Evolutionary conservation across 75 land plant species (phyloP).

Genomic region (Sequoiadendron giganteum): DNA sequence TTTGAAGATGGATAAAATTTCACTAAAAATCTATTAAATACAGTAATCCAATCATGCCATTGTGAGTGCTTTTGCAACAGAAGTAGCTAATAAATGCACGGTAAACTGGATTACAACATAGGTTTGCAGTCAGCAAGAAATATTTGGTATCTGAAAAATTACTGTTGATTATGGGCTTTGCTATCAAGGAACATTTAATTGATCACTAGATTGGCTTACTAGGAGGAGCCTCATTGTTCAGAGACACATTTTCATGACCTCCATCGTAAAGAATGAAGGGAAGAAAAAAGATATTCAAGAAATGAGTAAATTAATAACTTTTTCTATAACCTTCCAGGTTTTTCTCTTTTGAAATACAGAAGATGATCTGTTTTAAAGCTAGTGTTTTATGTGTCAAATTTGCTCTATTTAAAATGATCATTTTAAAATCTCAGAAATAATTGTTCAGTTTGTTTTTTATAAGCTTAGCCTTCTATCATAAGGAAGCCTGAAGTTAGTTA

Average conservation of each 20-base stretch:
- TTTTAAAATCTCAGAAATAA: neutral
- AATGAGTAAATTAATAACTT: neutral
- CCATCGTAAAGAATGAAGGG: neutral
- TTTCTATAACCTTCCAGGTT: neutral
- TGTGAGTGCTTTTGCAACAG: neutral
- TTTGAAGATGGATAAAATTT: too few species aligned
- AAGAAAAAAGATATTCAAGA: neutral
- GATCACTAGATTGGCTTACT: neutral
- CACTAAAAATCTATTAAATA: neutral
- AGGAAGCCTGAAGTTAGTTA: neutral
- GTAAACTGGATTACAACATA: too few species aligned
- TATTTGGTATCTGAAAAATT: neutral
- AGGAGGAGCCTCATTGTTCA: neutral
- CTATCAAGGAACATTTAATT: neutral
- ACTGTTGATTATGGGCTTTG: neutral
- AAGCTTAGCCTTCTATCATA: neutral
- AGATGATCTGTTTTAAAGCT: neutral
- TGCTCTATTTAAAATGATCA: neutral
- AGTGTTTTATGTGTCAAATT: neutral
- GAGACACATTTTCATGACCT: neutral
- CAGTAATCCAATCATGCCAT: neutral
- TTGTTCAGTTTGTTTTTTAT: neutral
- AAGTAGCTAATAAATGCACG: too few species aligned
- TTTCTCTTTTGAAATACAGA: neutral
- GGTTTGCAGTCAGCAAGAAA: neutral